Evolutionary conservation across 495 filamentous ascomycete species (phyloP).

Genomic region (Penicillium lividum): DNA sequence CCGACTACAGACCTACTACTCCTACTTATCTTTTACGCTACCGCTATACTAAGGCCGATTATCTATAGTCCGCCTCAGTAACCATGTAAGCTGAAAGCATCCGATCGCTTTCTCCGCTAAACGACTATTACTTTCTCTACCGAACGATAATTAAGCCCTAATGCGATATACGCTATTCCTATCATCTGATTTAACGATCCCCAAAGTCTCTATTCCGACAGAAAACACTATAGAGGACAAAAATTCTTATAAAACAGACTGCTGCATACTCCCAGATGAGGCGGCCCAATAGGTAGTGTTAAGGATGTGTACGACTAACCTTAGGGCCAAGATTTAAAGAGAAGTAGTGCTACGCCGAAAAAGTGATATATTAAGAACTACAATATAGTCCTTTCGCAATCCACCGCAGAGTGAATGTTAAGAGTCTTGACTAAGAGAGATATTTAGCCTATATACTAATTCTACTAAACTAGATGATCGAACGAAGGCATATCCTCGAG

Average conservation of each 20-base stretch:
- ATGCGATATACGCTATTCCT: background rate
- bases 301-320: background rate
- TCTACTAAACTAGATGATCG: background rate
- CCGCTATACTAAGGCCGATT: background rate
- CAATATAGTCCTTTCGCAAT: too few relatives aligned
- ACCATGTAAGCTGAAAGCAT: background rate
- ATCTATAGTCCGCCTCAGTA: background rate
- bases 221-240: too few relatives aligned
- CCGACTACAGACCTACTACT: background rate
- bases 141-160: background rate
- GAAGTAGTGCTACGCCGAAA: background rate
- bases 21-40: background rate
- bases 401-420: too few relatives aligned
- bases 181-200: background rate
- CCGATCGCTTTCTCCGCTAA: background rate
- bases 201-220: too few relatives aligned
- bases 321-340: background rate
- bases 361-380: too few relatives aligned
- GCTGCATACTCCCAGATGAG: background rate
- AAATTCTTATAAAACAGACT: background rate
- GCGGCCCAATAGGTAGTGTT: background rate
- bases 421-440: background rate
- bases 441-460: background rate
- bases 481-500: conserved; percentile 1
- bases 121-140: too few relatives aligned